Evolutionary conservation across 2,329 filamentous ascomycete species (phyloP).

Genomic region (Pseudophaeomoniella oleicola): DNA sequence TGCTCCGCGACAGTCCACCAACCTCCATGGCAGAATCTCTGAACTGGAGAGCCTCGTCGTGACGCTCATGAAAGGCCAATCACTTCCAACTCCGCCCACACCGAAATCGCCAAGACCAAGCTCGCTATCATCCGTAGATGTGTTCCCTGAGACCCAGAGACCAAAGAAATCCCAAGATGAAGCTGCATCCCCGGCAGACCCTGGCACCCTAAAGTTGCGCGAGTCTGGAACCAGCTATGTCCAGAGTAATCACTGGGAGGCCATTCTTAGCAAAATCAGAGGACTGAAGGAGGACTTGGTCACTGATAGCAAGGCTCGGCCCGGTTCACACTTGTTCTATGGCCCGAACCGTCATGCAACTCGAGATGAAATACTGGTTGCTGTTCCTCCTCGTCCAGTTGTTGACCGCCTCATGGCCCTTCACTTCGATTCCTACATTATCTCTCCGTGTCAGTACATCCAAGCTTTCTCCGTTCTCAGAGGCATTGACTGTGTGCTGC

Average conservation of each 20-base stretch:
- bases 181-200: slow-evolving; percentile 11
- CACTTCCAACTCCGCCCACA: slow-evolving; percentile 9
- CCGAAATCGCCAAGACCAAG: slow-evolving; percentile 8
- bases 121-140: slow-evolving; percentile 9
- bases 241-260: slow-evolving; percentile 16
- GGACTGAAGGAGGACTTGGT: slow-evolving; percentile 13
- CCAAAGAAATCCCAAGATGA: slow-evolving; percentile 9
- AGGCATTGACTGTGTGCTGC: slow-evolving; percentile 10
- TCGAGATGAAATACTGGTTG: slow-evolving; percentile 15
- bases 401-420: slow-evolving; percentile 14
- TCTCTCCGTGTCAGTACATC: slow-evolving; percentile 12
- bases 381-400: slow-evolving; percentile 14
- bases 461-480: slow-evolving; percentile 8
- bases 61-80: slow-evolving; percentile 32
- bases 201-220: slow-evolving; percentile 13
- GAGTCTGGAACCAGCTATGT: slow-evolving; percentile 16
- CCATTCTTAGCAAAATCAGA: slow-evolving; percentile 15
- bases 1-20: slow-evolving; percentile 15
- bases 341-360: slow-evolving; percentile 12
- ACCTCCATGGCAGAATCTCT: slow-evolving; percentile 12
- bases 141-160: slow-evolving; percentile 9
- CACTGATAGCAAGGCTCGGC: slow-evolving; percentile 9
- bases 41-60: slow-evolving; percentile 41
- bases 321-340: slow-evolving; percentile 14
- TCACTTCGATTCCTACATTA: slow-evolving; percentile 14